Base-by-base conservation (phyloP, 23 red algal genomes). In the Gracilaria gracilis region DNA sequence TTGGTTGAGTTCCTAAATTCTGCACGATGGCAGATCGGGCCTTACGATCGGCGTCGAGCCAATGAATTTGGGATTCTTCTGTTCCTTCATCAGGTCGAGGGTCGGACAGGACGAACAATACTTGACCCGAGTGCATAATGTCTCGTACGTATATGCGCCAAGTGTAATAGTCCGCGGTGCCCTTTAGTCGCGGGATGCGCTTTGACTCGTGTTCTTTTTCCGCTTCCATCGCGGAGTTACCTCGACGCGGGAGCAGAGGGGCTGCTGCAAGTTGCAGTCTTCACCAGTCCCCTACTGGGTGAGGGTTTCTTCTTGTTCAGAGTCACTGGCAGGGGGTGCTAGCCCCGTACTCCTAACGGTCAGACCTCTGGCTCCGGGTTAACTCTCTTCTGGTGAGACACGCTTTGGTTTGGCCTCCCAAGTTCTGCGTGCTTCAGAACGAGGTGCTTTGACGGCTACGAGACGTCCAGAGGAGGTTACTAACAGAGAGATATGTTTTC, bases 221-320 rank as follows among this genome's bases (percentile, higher is more conserved):
- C 5, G 7, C 72, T 46, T 77, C 72, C 72, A 77, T 77, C 72
- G 72, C 72, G 11, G 72, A 77, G 42, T 77, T 36, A 3, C 9
- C 72, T 77, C 72, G 12, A 47, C 35, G 33, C 35, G 72, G 3
- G 31, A 14, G 72, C 34, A 32, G 9, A 51, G 31, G 34, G 72
- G 31, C n/a, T n/a, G n/a, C n/a, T n/a, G n/a, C n/a, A n/a, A n/a
- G n/a, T n/a, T 77, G 31, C 12, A 47, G 9, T 32, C 61, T 65
- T 65, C 13, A 24, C 61, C 61, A 32, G 25, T 65, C 27, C 23
- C 27, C 27, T 33, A 27, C 61, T 31, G 61, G 21, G 23, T 1
- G 61, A 65, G 61, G 25, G 25, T 7, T 65, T 13, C 27, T 65
- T 65, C 25, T 65, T 65, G n/a, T n/a, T n/a, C n/a, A n/a, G n/a